phyloP scores from a whole-genome alignment of 148 eudicot species.

The Nyssa sinensis region DNA sequence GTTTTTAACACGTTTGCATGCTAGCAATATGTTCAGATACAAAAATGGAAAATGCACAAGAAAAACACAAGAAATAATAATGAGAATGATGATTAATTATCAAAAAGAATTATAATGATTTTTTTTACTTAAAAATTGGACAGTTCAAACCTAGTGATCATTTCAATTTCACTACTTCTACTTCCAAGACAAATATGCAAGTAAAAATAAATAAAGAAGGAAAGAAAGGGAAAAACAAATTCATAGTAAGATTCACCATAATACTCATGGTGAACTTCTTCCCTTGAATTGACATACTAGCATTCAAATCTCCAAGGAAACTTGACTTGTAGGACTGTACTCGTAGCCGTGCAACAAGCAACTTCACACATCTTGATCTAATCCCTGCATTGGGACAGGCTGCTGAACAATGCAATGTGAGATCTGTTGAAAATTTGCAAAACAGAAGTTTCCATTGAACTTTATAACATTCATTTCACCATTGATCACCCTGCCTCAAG shows the following conservation, averaged over 20 bases:
- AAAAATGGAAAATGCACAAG: too few species aligned
- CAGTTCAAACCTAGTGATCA: not conserved
- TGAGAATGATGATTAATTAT: too few species aligned
- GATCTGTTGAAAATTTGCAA: not conserved
- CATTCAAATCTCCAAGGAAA: not conserved
- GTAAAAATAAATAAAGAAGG: not conserved
- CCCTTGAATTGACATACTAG: not conserved
- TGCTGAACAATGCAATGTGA: not conserved
- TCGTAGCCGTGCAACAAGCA: not conserved
- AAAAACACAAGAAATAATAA: not conserved
- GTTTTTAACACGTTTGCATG: too few species aligned
- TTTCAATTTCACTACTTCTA: not conserved
- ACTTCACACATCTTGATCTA: not conserved
- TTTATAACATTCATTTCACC: not conserved
- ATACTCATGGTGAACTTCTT: not conserved
- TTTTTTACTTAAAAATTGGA: not conserved
- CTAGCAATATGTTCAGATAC: too few species aligned
- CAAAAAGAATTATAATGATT: too few species aligned
- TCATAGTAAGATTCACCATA: not conserved
- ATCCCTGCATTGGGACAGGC: not conserved
- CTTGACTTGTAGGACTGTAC: not conserved
- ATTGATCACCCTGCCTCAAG: constrained; percentile 12
- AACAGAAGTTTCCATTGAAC: not conserved
- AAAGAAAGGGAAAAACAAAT: not conserved
- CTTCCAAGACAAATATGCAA: not conserved